These are phyloP conservation scores for Murraya koenigii DNA, from an alignment of 345 rosid genomes.

Conservation along the genomic window DNA sequence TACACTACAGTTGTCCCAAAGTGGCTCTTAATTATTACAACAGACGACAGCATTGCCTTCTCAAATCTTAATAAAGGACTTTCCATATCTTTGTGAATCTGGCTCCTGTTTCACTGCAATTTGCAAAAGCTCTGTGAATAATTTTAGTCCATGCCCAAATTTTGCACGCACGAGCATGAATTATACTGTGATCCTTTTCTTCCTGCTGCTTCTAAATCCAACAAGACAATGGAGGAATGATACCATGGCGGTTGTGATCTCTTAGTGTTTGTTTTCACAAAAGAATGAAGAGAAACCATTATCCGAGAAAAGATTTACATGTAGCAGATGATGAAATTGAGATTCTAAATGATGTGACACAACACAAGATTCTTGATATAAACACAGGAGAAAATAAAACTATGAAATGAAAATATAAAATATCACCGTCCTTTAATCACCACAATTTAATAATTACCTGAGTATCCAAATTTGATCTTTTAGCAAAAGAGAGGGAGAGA, in stretches of 20 bases:
- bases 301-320: no score
- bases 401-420: no score
- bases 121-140: no score
- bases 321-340: neutral
- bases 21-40: no score
- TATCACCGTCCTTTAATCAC: neutral
- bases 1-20: no score
- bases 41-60: no score
- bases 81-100: no score
- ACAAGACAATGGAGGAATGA: neutral
- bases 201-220: neutral
- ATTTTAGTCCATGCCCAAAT: neutral
- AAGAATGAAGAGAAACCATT: no score
- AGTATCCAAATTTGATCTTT: neutral
- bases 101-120: no score
- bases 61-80: no score
- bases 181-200: neutral
- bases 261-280: neutral
- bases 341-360: neutral
- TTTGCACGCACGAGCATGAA: neutral
- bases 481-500: neutral
- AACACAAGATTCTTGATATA: neutral
- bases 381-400: neutral
- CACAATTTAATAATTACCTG: neutral
- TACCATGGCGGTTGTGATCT: neutral